phyloP scores from a whole-genome alignment of 139 green algal species.

The Pleodorina starrii region DNA sequence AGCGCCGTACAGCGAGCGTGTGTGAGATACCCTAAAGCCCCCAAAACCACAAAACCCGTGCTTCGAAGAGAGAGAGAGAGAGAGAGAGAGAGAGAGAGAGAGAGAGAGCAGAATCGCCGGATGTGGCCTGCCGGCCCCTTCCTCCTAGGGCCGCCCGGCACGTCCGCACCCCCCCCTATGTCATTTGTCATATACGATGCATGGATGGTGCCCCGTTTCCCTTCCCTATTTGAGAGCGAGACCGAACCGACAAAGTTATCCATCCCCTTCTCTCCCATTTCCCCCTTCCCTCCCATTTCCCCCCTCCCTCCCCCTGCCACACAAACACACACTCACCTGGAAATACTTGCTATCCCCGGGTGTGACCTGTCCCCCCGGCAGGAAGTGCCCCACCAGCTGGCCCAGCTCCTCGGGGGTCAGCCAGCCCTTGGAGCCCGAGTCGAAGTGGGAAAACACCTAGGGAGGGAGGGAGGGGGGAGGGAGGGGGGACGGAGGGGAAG shows the following conservation, averaged over 20 bases:
- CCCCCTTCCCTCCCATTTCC: neutral
- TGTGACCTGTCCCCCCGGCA: slow-evolving; percentile 51
- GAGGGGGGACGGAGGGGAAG: too few relatives aligned
- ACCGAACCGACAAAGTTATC: neutral
- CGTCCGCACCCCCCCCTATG: too few relatives aligned
- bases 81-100: too few relatives aligned
- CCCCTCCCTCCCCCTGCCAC: neutral
- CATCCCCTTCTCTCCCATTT: neutral
- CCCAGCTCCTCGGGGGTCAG: slow-evolving; percentile 58
- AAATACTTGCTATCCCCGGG: slow-evolving; percentile 61
- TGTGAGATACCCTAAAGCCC: too few relatives aligned
- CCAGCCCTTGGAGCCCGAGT: slow-evolving; percentile 51
- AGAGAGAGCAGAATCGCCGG: too few relatives aligned
- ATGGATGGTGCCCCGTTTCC: too few relatives aligned
- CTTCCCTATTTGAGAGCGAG: neutral
- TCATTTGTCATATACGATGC: too few relatives aligned
- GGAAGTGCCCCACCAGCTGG: slow-evolving; percentile 51
- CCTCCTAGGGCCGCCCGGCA: too few relatives aligned
- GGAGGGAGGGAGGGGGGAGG: neutral
- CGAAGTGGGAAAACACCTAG: slow-evolving; percentile 58
- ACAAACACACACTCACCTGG: slow-evolving; percentile 36
- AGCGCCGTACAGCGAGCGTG: too few relatives aligned
- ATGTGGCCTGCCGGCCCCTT: too few relatives aligned
- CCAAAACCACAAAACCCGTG: too few relatives aligned
- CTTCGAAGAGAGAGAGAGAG: too few relatives aligned